Evolutionary conservation across 345 rosid genomes (phyloP), one percentile per base, ranked within the genome.

Genomic region (Moricandia moricandioides): DNA sequence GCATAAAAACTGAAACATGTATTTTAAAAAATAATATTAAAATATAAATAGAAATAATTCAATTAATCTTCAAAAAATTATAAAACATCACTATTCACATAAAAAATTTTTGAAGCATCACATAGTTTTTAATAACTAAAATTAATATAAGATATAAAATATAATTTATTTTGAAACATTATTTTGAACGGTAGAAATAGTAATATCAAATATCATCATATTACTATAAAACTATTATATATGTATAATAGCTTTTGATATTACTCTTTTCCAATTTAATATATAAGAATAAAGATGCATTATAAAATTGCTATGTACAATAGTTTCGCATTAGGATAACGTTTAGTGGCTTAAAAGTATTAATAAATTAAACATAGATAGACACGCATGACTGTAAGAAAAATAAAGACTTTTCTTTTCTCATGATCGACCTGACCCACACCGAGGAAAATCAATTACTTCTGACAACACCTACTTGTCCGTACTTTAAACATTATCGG

Each of bases 401-500:
- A 56, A 18, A 12, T 3, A 29, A 65, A 54, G 45, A 18, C 64
- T 52, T 57, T 24, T 54, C n/a, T 58, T 71, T 76, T 56, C 4
- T 30, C 37, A 72, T 49, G 81, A 73, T 78, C 69, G 68, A 67
- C 58, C 61, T 67, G 82, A 56, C 78, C 86, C 76, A 79, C 83
- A 65, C 67, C 61, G 17, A 47, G 56, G 56, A 67, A 63, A 67
- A 69, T 27, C 82, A 62, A 58, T 47, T 26, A 24, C 65, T 81
- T 81, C 72, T 75, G 81, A 78, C 77, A 78, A 78, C 51, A 78
- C 82, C 77, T 73, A 57, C 71, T 81, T 78, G 83, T 83, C 85
- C 91, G 91, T 87, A 87, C 91, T 71, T 61, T 78, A 65, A 47
- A 72, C 77, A 72, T 67, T 72, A 72, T 78, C 81, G 69, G 52